Base-by-base conservation (phyloP, 2,329 filamentous ascomycete species). In the Xylariaceae sp. region DNA sequence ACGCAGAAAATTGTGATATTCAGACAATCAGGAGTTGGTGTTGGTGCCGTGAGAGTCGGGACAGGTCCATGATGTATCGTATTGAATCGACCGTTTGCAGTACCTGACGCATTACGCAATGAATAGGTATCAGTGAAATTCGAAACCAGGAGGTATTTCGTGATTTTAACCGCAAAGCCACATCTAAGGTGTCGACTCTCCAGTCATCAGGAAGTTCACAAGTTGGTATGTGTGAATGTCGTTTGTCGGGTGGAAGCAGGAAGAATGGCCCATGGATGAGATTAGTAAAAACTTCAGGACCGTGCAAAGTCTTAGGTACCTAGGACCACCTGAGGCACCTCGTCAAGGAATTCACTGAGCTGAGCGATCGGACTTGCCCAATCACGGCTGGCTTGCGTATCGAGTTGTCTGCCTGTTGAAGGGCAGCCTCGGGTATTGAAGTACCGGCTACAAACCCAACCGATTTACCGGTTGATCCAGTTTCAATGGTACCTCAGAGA, bases 331-430 rank as follows among this genome's bases (percentile, higher is more conserved):
- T 17, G 17, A 13, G 11, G 42, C 5, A n/a, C 42, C 37, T 45
- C 42, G 42, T 13, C 37, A 9, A 3, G 15, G 13, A 18, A n/a
- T 30, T 6, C 9, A 13, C 47, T 48, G 45, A 18, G 45, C 17
- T 11, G 47, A 49, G 30, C 17, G 34, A 45, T 48, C 30, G 9
- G 23, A 7, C 5, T 9, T 17, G 44, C 52, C 62, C 60, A 62
- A 64, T 62, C 60, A 57, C 6, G 50, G 44, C 34, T 59, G 42
- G 63, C 59, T 65, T 65, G 63, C 63, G 63, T 65, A 65, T 47
- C 55, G 63, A 54, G 42, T 62, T 57, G 62, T 65, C 63, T 65
- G 64, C 64, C 64, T 65, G 51, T 42, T 42, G 11, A 10, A 10
- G 9, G 23, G 35, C 48, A 9, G 35, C 15, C n/a, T 18, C 13